A percentile compares a stretch with the other conserved stretches of the same genome.
phyloP scores from a whole-genome alignment of 2,329 filamentous ascomycete genomes.

The Zasmidium cellare region DNA sequence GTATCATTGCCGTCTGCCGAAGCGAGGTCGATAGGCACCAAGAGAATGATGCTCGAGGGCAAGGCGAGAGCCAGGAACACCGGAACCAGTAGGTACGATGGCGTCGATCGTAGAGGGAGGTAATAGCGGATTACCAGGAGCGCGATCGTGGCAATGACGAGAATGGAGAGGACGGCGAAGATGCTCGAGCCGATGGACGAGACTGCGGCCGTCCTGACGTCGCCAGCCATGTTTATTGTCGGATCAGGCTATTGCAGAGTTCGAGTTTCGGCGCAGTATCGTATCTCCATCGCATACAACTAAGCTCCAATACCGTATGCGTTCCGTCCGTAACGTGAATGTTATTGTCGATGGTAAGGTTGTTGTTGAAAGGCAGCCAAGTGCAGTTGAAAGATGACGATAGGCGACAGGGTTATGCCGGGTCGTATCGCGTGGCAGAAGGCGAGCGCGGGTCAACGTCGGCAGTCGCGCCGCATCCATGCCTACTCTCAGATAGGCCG shows the following conservation, averaged over 20 bases:
- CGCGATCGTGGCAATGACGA: constrained; percentile 72
- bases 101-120: constrained; percentile 84
- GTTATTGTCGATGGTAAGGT: not conserved
- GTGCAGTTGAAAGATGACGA: not conserved
- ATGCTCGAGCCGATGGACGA: constrained; percentile 75
- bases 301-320: too few species aligned
- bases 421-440: not conserved
- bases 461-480: not conserved
- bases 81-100: constrained; percentile 83
- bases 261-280: not conserved
- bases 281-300: not conserved
- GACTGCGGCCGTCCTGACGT: constrained; percentile 37
- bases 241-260: not conserved
- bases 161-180: constrained; percentile 72
- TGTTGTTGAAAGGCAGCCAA: not conserved
- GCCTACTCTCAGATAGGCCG: not conserved
- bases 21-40: constrained; percentile 94
- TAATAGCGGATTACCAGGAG: constrained; percentile 86
- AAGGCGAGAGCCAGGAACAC: constrained; percentile 96
- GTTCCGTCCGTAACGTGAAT: too few species aligned
- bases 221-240: constrained; percentile 6
- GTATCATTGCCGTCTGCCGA: constrained; percentile 60
- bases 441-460: not conserved
- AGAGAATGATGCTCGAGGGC: constrained; percentile 83
- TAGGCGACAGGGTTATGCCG: not conserved